A percentile compares a stretch with the other conserved stretches of the same genome.
Conservation (phyloP, 805 yeast species). For the Yarrowia hollandica region DNA sequence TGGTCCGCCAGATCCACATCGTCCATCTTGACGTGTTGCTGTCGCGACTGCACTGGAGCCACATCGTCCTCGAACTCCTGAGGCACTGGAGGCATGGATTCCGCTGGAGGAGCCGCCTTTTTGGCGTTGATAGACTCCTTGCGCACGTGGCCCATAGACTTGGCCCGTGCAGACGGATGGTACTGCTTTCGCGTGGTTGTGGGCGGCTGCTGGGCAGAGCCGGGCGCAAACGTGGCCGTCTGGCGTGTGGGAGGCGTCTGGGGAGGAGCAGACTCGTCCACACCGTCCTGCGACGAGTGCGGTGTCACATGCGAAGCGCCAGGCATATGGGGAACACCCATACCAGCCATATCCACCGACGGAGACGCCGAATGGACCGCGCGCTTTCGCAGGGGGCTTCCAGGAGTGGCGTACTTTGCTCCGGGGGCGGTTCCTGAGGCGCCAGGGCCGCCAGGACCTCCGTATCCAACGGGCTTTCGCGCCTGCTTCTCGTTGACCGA, state of each 20-base stretch:
- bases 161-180: slow-evolving; percentile 87
- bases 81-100: slow-evolving; percentile 15
- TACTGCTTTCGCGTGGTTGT: slow-evolving; percentile 37
- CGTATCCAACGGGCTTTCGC: slow-evolving; percentile 35
- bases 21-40: slow-evolving; percentile 29
- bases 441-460: neutral
- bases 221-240: slow-evolving; percentile 29
- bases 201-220: slow-evolving; percentile 31
- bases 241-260: slow-evolving; percentile 1
- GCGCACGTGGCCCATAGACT: slow-evolving; percentile 70
- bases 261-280: neutral
- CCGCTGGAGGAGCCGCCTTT: neutral
- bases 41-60: slow-evolving; percentile 30
- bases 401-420: neutral
- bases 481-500: slow-evolving; percentile 33
- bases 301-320: neutral
- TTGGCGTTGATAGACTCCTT: slow-evolving; percentile 19
- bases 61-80: slow-evolving; percentile 17
- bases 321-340: slow-evolving; percentile 2
- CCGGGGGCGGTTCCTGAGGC: no score
- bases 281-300: neutral
- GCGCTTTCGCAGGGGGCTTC: slow-evolving; percentile 13
- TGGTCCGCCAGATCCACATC: slow-evolving; percentile 7
- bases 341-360: slow-evolving; percentile 9
- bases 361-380: slow-evolving; percentile 27